Conservation (phyloP, 768 basidiomycete species). For the Russula sp. region DNA sequence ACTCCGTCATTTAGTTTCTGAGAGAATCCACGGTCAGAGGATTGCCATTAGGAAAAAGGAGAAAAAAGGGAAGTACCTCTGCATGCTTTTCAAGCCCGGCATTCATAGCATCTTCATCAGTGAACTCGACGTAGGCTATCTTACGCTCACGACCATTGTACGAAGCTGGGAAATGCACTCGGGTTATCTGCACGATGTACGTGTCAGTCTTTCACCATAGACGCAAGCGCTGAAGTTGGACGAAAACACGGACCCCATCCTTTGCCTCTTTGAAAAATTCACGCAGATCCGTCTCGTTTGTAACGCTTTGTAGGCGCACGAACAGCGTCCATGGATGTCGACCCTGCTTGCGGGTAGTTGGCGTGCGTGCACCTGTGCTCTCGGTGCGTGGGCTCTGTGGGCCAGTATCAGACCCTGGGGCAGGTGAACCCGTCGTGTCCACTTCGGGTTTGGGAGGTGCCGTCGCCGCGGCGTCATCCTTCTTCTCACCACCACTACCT, state of each 20-base stretch:
- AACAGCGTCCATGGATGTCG: slow-evolving; percentile 85
- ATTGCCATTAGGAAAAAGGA: slow-evolving; percentile 22
- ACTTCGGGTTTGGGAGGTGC: slow-evolving; percentile 37
- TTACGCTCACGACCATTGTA: slow-evolving; percentile 50
- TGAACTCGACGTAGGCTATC: slow-evolving; percentile 87
- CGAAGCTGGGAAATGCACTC: slow-evolving; percentile 55
- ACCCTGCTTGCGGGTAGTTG: slow-evolving; percentile 58
- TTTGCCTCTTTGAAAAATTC: slow-evolving; percentile 76
- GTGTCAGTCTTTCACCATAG: not conserved
- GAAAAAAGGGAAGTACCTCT: slow-evolving; percentile 51
- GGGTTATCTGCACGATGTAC: slow-evolving; percentile 52
- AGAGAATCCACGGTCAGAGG: slow-evolving; percentile 12
- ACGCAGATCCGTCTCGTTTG: slow-evolving; percentile 62
- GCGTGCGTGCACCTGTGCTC: slow-evolving; percentile 65
- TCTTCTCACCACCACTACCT: slow-evolving; percentile 36
- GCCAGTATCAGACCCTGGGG: slow-evolving; percentile 40
- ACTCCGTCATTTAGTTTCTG: slow-evolving; percentile 68
- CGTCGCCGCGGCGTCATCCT: slow-evolving; percentile 33
- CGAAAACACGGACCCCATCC: slow-evolving; percentile 51
- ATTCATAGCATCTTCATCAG: slow-evolving; percentile 82
- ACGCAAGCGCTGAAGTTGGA: slow-evolving; percentile 6
- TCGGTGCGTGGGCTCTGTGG: slow-evolving; percentile 47
- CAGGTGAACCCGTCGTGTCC: slow-evolving; percentile 20
- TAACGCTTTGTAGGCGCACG: slow-evolving; percentile 57
- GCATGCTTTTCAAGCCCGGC: slow-evolving; percentile 70